These are phyloP conservation scores for Fragosphaeria purpurea DNA, from an alignment of 2,329 filamentous ascomycete species.

Conservation along the genomic window DNA sequence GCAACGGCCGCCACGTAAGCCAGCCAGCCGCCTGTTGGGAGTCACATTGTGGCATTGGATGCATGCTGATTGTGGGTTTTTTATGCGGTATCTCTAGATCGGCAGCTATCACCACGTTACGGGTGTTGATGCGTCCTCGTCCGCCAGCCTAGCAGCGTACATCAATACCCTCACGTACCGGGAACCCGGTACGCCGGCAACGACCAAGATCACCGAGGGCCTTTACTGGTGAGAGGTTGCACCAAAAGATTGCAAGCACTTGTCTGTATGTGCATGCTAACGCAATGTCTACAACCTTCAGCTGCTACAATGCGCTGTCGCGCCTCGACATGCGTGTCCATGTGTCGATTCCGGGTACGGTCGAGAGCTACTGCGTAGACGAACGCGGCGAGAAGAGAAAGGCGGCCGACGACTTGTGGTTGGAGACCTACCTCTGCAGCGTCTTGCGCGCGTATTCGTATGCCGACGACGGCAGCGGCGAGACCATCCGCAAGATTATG, in stretches of 20 bases:
- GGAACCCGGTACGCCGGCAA: slow-evolving; percentile 64
- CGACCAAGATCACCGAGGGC: slow-evolving; percentile 83
- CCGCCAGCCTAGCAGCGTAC: slow-evolving; percentile 91
- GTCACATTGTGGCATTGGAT: not conserved
- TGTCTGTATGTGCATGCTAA: not conserved
- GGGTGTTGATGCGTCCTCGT: slow-evolving; percentile 93
- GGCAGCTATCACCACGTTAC: slow-evolving; percentile 98
- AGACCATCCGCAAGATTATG: slow-evolving; percentile 92
- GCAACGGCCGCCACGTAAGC: slow-evolving; percentile 44
- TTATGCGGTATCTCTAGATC: slow-evolving; percentile 39
- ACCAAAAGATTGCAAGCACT: not conserved
- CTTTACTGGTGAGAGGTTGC: slow-evolving; percentile 66
- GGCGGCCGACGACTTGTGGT: slow-evolving; percentile 87
- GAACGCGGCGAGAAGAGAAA: slow-evolving; percentile 92
- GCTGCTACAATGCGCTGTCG: slow-evolving; percentile 98
- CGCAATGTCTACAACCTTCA: slow-evolving; percentile 14
- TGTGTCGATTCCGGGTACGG: slow-evolving; percentile 89
- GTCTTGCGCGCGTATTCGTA: slow-evolving; percentile 93
- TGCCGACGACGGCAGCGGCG: slow-evolving; percentile 87
- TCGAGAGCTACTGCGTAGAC: slow-evolving; percentile 96
- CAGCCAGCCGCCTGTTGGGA: not conserved
- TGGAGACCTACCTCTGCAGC: slow-evolving; percentile 94
- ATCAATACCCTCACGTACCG: slow-evolving; percentile 96
- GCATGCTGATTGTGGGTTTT: not conserved
- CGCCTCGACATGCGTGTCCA: slow-evolving; percentile 97